Percentiles rank a stretch among this genome's conserved stretches.
Conservation (phyloP, 2,329 filamentous ascomycete genomes). For the Thielaviopsis ethacetica region DNA sequence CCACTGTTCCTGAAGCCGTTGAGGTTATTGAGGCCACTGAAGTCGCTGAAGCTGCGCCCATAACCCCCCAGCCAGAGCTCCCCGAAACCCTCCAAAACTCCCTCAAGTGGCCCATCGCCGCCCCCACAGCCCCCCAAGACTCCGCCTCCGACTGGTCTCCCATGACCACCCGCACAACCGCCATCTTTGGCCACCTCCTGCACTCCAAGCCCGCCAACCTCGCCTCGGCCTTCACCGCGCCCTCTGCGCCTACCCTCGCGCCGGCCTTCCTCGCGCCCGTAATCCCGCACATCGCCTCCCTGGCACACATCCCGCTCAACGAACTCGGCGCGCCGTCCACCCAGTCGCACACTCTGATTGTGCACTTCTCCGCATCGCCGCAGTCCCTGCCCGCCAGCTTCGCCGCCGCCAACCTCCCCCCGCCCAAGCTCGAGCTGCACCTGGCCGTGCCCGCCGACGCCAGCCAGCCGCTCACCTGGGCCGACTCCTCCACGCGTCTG, state of each 20-base stretch:
- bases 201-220: slow-evolving; percentile 17
- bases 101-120: slow-evolving; percentile 9
- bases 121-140: neutral
- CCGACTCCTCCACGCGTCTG: slow-evolving; percentile 18
- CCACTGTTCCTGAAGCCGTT: neutral
- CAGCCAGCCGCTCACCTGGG: slow-evolving; percentile 13
- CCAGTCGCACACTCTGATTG: slow-evolving; percentile 2
- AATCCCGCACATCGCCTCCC: slow-evolving; percentile 29
- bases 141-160: slow-evolving; percentile 6
- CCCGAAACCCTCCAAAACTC: neutral
- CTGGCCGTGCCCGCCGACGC: slow-evolving; percentile 11
- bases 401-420: slow-evolving; percentile 5
- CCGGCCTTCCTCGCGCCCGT: slow-evolving; percentile 25
- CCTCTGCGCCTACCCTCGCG: neutral
- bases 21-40: neutral
- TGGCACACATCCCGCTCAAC: slow-evolving; percentile 23
- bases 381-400: slow-evolving; percentile 12
- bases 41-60: neutral
- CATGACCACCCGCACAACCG: slow-evolving; percentile 18
- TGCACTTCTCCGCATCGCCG: slow-evolving; percentile 7
- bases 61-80: neutral
- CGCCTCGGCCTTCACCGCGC: neutral
- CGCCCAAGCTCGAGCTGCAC: slow-evolving; percentile 13
- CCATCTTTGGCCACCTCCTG: slow-evolving; percentile 36
- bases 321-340: neutral